Evolutionary conservation across 2,329 filamentous ascomycete species (phyloP).

Genomic region (Aureobasidium subglaciale): DNA sequence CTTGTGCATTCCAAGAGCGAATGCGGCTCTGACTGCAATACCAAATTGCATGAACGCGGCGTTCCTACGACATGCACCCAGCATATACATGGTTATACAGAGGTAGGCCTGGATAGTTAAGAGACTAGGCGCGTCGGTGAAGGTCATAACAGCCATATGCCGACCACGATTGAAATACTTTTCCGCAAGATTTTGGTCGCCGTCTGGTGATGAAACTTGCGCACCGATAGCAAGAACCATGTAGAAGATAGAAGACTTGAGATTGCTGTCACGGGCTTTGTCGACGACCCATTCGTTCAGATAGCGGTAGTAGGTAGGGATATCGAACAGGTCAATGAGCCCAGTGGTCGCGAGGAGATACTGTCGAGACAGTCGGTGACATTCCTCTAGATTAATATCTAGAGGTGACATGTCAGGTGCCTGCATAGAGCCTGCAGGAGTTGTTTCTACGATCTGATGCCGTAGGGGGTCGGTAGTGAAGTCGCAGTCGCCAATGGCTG

Average conservation of each 20-base stretch:
- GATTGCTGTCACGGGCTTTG: slow-evolving; percentile 28
- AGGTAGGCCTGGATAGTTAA: slow-evolving; percentile 46
- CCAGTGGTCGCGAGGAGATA: slow-evolving; percentile 43
- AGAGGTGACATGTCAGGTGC: background rate
- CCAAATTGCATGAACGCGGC: slow-evolving; percentile 47
- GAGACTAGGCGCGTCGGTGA: slow-evolving; percentile 44
- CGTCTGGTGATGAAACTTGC: slow-evolving; percentile 28
- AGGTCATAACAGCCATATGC: slow-evolving; percentile 38
- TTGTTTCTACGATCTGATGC: slow-evolving; percentile 13
- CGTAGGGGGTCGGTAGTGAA: slow-evolving; percentile 13
- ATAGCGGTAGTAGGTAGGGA: background rate
- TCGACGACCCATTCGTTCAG: slow-evolving; percentile 9
- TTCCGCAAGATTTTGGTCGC: slow-evolving; percentile 36
- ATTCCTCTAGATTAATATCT: slow-evolving; percentile 33
- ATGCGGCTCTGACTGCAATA: slow-evolving; percentile 45
- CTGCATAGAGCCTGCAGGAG: background rate
- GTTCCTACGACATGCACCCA: slow-evolving; percentile 45
- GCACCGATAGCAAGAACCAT: slow-evolving; percentile 46
- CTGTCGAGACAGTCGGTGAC: slow-evolving; percentile 35
- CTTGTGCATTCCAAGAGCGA: slow-evolving; percentile 45
- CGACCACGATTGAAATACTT: slow-evolving; percentile 42
- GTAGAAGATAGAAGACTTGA: slow-evolving; percentile 43
- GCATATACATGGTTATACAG: slow-evolving; percentile 46
- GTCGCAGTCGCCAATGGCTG: slow-evolving; percentile 15
- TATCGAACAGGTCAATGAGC: slow-evolving; percentile 42